These are phyloP conservation scores for Pyrrhoderma noxium DNA, from an alignment of 1,284 basidiomycete species.

Conservation along the genomic window DNA sequence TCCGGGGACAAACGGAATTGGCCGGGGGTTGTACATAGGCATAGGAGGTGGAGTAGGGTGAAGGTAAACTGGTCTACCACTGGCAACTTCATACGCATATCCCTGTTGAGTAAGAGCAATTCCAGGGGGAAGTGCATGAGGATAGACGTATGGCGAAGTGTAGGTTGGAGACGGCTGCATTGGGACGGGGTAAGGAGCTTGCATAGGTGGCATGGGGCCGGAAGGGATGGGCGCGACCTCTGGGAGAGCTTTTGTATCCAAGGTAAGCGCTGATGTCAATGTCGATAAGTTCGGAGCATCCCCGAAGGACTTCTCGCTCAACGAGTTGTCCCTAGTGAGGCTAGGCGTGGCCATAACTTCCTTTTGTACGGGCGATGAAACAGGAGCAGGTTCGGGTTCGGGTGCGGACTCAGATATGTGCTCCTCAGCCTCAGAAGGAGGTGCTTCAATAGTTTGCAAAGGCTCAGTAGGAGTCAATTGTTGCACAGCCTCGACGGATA, in stretches of 20 bases:
- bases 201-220: slow-evolving; percentile 43
- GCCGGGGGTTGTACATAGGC: slow-evolving; percentile 53
- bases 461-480: no score
- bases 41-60: slow-evolving; percentile 42
- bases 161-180: slow-evolving; percentile 51
- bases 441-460: background rate
- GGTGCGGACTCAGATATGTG: background rate
- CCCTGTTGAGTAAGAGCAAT: slow-evolving; percentile 67
- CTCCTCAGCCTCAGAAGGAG: background rate
- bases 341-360: slow-evolving; percentile 10
- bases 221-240: slow-evolving; percentile 19
- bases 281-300: slow-evolving; percentile 2
- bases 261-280: slow-evolving; percentile 15
- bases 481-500: no score
- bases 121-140: slow-evolving; percentile 59
- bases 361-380: background rate
- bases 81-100: slow-evolving; percentile 70
- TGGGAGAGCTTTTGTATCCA: slow-evolving; percentile 17
- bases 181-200: slow-evolving; percentile 50
- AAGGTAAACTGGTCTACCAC: slow-evolving; percentile 68
- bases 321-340: slow-evolving; percentile 15
- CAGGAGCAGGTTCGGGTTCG: background rate
- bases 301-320: slow-evolving; percentile 13
- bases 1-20: slow-evolving; percentile 43
- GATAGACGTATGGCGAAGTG: slow-evolving; percentile 53